Percentiles rank a stretch among this genome's conserved stretches.
phyloP scores from a whole-genome alignment of 192 early-diverging fungal species.

The Backusella westeae region DNA sequence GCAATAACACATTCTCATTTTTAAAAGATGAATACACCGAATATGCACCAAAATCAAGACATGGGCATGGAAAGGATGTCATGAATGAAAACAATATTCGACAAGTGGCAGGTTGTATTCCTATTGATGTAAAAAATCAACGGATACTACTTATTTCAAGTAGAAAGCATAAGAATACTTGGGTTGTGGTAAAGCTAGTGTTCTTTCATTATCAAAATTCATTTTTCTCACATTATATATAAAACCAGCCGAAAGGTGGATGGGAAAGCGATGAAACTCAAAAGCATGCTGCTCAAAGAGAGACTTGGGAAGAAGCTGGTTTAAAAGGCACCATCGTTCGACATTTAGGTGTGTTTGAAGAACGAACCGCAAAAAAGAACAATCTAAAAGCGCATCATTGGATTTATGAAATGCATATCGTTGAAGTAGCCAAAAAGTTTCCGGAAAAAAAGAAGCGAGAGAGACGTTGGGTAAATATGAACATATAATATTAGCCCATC shows the following conservation, averaged over 20 bases:
- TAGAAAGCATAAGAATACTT: constrained; percentile 39
- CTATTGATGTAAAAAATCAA: constrained; percentile 37
- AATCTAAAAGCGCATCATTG: constrained; percentile 33
- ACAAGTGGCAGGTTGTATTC: constrained; percentile 48
- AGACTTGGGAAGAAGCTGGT: constrained; percentile 63
- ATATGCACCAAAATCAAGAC: constrained; percentile 12
- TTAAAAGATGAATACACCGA: neutral
- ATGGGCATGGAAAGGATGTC: constrained; percentile 18
- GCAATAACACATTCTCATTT: neutral
- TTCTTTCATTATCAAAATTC: no score
- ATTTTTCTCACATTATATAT: neutral
- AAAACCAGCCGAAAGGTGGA: constrained; percentile 50
- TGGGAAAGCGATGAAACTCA: constrained; percentile 62
- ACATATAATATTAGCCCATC: neutral
- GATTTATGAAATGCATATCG: constrained; percentile 56
- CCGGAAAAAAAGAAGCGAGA: constrained; percentile 47
- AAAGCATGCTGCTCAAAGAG: constrained; percentile 48
- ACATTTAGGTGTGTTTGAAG: constrained; percentile 46
- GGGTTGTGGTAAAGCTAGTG: constrained; percentile 38
- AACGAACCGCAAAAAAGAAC: constrained; percentile 35
- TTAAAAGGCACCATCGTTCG: constrained; percentile 43
- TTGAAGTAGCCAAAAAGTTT: constrained; percentile 46
- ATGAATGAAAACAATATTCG: constrained; percentile 11
- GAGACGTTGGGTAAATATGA: constrained; percentile 23
- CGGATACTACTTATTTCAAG: constrained; percentile 48